Conservation (phyloP, 495 filamentous ascomycete genomes). For the Aspergillus nidulans region DNA sequence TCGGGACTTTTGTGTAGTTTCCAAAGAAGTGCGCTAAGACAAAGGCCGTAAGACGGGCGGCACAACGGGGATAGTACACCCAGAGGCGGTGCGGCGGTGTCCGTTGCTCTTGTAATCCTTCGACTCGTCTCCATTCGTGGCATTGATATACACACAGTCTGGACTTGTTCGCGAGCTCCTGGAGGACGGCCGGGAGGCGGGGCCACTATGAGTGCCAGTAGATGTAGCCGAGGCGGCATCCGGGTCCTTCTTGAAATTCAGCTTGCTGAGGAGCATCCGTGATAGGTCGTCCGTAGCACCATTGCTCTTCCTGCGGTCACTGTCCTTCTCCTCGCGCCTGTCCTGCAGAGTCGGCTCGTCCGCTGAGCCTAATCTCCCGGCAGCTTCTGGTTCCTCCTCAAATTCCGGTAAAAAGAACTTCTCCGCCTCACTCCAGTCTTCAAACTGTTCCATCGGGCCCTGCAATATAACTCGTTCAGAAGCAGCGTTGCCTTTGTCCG, state of each 20-base stretch:
- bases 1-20: constrained; percentile 49
- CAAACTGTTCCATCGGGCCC: constrained; percentile 55
- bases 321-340: constrained; percentile 12
- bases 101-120: constrained; percentile 26
- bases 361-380: constrained; percentile 14
- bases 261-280: constrained; percentile 48
- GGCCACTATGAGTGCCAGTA: constrained; percentile 41
- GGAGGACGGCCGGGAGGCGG: constrained; percentile 44
- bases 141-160: constrained; percentile 34
- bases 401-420: constrained; percentile 54
- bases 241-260: constrained; percentile 48
- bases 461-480: constrained; percentile 48
- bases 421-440: constrained; percentile 59
- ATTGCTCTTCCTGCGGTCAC: constrained; percentile 15
- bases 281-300: constrained; percentile 36
- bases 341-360: constrained; percentile 18
- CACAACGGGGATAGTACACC: constrained; percentile 33
- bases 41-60: constrained; percentile 50
- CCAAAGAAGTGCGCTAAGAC: constrained; percentile 60
- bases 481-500: constrained; percentile 46
- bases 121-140: constrained; percentile 22
- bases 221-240: constrained; percentile 49
- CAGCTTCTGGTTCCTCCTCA: constrained; percentile 39
- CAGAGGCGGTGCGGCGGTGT: constrained; percentile 37
- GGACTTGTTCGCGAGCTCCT: constrained; percentile 49